Evolutionary conservation across 805 yeast genomes (phyloP).

Genomic region (Zygotorulaspora chibaensis): DNA sequence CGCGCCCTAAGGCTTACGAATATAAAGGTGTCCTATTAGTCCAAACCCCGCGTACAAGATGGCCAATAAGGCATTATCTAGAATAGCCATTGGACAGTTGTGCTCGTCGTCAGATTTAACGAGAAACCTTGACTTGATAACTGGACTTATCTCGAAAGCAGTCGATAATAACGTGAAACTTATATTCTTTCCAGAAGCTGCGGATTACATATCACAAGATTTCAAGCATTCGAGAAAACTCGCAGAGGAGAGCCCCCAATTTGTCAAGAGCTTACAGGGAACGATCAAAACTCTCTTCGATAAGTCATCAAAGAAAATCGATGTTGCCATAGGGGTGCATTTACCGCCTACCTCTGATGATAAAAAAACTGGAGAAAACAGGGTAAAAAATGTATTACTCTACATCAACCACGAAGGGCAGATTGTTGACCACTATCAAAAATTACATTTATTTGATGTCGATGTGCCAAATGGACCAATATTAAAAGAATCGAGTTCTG

Average conservation of each 20-base stretch:
- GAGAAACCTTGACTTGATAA: conserved; percentile 57
- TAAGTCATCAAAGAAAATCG: conserved; percentile 41
- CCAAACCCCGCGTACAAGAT: background rate
- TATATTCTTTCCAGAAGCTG: conserved; percentile 88
- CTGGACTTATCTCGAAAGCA: conserved; percentile 60
- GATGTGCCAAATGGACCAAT: conserved; percentile 76
- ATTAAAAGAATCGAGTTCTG: conserved; percentile 69
- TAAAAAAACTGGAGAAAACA: conserved; percentile 24
- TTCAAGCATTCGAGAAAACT: conserved; percentile 60
- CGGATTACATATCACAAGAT: conserved; percentile 76
- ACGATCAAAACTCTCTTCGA: conserved; percentile 42
- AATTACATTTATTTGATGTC: conserved; percentile 86
- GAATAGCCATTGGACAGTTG: conserved; percentile 81
- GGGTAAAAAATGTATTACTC: conserved; percentile 67
- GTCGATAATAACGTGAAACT: conserved; percentile 56
- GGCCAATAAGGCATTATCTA: background rate
- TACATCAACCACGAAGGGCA: conserved; percentile 67
- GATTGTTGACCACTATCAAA: conserved; percentile 67
- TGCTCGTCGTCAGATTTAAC: conserved; percentile 63
- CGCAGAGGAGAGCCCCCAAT: conserved; percentile 45
- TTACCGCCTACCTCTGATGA: conserved; percentile 52
- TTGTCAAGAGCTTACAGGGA: conserved; percentile 43
- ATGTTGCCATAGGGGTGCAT: conserved; percentile 84
- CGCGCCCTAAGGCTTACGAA: no score
- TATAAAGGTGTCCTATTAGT: no score